phyloP scores from a whole-genome alignment of 164 flowering plant species.

The Akebia trifoliata region DNA sequence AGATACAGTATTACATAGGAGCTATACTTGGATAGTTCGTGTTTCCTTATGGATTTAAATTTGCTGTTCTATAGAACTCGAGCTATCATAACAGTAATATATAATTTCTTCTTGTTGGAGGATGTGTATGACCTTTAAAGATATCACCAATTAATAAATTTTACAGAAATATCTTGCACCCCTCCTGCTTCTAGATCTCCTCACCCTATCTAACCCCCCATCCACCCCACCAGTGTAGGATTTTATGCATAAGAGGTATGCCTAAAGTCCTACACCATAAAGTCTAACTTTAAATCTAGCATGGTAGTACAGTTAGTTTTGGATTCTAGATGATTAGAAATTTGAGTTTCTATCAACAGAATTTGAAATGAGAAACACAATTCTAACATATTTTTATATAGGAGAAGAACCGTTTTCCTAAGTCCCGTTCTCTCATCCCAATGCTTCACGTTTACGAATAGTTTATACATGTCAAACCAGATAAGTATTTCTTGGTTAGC shows the following conservation, averaged over 20 bases:
- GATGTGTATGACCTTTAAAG: no score
- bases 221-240: no score
- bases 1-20: background rate
- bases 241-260: no score
- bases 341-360: background rate
- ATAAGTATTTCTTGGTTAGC: background rate
- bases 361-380: background rate
- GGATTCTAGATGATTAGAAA: background rate
- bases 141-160: no score
- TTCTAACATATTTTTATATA: no score
- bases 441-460: background rate
- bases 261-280: no score
- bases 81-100: background rate
- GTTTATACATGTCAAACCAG: background rate
- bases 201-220: no score
- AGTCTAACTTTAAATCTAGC: no score
- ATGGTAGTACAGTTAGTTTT: no score
- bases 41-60: background rate
- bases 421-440: background rate
- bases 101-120: background rate
- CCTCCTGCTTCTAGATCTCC: no score
- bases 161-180: no score
- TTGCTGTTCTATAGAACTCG: background rate
- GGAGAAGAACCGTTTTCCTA: background rate
- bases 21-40: background rate